A percentile compares a stretch with the other conserved stretches of the same genome.
Conservation (phyloP, 139 green algal species). For the Klebsormidium nitens region DNA sequence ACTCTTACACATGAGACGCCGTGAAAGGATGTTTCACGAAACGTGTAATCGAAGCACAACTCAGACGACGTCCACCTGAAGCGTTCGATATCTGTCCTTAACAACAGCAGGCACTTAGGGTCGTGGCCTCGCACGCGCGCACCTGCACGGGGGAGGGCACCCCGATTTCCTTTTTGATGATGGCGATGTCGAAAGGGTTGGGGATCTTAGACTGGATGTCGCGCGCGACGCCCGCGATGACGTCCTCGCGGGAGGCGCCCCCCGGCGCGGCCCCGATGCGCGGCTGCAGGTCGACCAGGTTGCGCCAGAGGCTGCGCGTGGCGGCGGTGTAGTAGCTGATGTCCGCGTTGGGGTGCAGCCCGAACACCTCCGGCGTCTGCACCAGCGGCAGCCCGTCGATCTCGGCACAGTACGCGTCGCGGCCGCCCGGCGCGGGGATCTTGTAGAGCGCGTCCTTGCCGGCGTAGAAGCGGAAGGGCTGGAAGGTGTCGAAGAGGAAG, state of each 20-base stretch:
- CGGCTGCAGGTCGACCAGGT: constrained; percentile 74
- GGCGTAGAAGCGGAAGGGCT: constrained; percentile 67
- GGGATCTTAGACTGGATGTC: constrained; percentile 69
- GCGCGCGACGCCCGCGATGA: constrained; percentile 56
- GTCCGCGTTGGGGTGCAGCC: constrained; percentile 80
- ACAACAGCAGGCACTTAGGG: too few species aligned
- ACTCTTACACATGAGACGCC: too few species aligned
- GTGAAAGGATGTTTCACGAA: too few species aligned
- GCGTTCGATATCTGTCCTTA: too few species aligned
- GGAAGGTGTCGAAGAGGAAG: constrained; percentile 84
- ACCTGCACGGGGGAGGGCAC: constrained; percentile 40
- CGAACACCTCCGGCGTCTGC: constrained; percentile 75
- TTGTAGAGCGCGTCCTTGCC: constrained; percentile 47
- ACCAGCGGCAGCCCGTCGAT: constrained; percentile 72
- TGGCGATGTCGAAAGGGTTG: constrained; percentile 71
- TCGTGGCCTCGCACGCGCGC: too few species aligned
- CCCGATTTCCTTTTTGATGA: constrained; percentile 66
- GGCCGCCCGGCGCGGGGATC: constrained; percentile 36
- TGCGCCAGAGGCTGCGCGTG: constrained; percentile 68
- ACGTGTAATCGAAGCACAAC: too few species aligned
- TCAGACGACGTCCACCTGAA: too few species aligned
- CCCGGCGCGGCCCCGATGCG: constrained; percentile 34
- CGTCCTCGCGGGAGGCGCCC: constrained; percentile 62
- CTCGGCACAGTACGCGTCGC: constrained; percentile 51
- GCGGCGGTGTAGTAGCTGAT: constrained; percentile 78